phyloP scores from a whole-genome alignment of 169 alveolate genomes.

The Theileria equi region DNA sequence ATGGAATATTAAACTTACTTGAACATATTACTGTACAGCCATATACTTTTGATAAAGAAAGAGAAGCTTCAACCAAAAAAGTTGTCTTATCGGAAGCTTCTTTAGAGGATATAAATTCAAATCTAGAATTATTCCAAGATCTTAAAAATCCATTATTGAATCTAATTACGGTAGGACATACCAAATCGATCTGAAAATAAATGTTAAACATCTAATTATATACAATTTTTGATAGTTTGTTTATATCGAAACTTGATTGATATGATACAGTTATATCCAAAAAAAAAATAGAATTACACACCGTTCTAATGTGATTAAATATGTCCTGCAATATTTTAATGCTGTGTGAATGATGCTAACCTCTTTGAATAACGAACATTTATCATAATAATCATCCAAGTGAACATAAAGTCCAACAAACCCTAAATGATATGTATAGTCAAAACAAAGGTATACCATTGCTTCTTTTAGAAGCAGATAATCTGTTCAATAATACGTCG shows the following conservation, averaged over 20 bases:
- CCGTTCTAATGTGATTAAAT: conserved; percentile 12
- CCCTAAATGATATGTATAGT: background rate
- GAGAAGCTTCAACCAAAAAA: conserved; percentile 6
- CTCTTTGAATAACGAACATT: background rate
- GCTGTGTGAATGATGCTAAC: background rate
- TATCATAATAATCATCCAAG: conserved; percentile 8
- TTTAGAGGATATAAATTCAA: conserved; percentile 1
- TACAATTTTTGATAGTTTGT: conserved; percentile 15
- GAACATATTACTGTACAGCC: conserved; percentile 35
- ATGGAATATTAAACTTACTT: background rate
- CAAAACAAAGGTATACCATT: background rate
- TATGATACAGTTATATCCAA: conserved; percentile 10
- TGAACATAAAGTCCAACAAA: conserved; percentile 43
- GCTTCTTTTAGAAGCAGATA: conserved; percentile 4
- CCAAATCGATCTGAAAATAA: conserved; percentile 5
- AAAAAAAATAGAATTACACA: conserved; percentile 24
- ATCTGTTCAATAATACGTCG: background rate
- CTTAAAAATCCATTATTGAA: conserved; percentile 7
- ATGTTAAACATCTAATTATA: background rate
- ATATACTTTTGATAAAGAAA: conserved; percentile 24
- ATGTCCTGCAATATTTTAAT: background rate
- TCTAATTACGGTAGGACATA: conserved; percentile 10
- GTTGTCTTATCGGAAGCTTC: conserved; percentile 1
- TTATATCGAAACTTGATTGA: conserved; percentile 8
- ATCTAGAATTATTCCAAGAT: conserved; percentile 1